A percentile compares a stretch with the other conserved stretches of the same genome.
phyloP scores from a whole-genome alignment of 805 yeast species.

The Saccharomycopsis microspora region DNA sequence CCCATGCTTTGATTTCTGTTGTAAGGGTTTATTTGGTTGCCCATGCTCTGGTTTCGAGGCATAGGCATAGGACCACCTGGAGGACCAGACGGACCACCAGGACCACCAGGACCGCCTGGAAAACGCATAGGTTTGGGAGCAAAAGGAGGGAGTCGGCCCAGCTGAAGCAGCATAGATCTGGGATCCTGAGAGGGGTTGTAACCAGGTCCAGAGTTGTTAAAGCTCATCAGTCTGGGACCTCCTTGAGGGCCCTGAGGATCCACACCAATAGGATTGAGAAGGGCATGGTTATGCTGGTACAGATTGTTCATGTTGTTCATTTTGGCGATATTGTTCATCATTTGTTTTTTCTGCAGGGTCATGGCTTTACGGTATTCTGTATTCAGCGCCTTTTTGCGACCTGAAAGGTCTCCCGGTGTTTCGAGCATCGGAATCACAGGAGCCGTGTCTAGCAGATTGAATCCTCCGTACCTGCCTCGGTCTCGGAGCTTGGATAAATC shows the following conservation, averaged over 20 bases:
- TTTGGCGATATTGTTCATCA: conserved; percentile 33
- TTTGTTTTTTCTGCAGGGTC: conserved; percentile 55
- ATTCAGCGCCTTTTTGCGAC: conserved; percentile 19
- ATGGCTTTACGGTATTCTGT: conserved; percentile 59
- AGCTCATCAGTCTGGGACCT: conserved; percentile 7
- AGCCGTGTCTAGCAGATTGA: conserved; percentile 40
- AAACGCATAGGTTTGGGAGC: conserved; percentile 13
- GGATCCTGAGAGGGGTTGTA: conserved; percentile 24
- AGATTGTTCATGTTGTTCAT: conserved; percentile 13
- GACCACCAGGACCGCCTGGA: conserved; percentile 19
- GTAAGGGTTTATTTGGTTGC: not conserved
- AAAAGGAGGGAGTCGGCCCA: conserved; percentile 15
- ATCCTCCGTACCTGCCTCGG: conserved; percentile 53
- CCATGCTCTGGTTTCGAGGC: conserved; percentile 7
- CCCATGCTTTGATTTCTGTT: not conserved
- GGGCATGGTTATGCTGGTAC: conserved; percentile 15
- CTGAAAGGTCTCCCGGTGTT: conserved; percentile 28
- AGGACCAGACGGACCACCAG: not conserved
- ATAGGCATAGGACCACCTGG: conserved; percentile 3
- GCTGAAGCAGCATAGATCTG: conserved; percentile 24
- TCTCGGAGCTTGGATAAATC: conserved; percentile 56
- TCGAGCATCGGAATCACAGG: conserved; percentile 68
- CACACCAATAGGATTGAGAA: conserved; percentile 14
- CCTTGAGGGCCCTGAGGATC: not conserved
- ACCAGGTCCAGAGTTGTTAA: conserved; percentile 18